These are phyloP conservation scores for Crithidia acanthocephali DNA, from an alignment of 208 protist species.

Conservation along the genomic window DNA sequence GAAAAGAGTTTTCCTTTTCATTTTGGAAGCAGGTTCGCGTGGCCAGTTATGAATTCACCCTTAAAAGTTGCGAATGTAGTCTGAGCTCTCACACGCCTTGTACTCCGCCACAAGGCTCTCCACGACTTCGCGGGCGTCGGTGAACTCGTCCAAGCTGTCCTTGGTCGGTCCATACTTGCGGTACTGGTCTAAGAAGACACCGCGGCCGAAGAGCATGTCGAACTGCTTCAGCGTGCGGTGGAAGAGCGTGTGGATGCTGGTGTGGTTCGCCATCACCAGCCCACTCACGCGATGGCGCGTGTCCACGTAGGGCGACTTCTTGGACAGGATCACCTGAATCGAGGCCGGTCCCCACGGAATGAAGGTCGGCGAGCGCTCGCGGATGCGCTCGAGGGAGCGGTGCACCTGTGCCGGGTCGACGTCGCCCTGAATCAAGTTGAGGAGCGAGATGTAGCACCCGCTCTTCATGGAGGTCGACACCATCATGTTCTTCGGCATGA, in stretches of 20 bases:
- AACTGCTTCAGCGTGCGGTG: conserved; percentile 92
- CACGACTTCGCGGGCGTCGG: conserved; percentile 94
- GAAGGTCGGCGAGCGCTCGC: conserved; percentile 97
- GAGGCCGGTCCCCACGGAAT: conserved; percentile 99
- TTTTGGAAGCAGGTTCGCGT: no score
- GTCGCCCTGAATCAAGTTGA: conserved; percentile 99
- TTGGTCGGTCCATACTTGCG: conserved; percentile 92
- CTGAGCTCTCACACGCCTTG: conserved; percentile 94
- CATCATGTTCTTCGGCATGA: conserved; percentile 99
- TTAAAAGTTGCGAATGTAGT: conserved; percentile 95
- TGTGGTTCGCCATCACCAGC: conserved; percentile 99
- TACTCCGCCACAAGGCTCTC: conserved; percentile 98
- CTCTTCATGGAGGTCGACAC: conserved; percentile 92
- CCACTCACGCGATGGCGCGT: conserved; percentile 97
- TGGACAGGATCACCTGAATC: conserved; percentile 96
- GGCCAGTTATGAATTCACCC: background rate
- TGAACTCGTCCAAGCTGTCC: conserved; percentile 97
- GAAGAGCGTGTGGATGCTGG: conserved; percentile 96
- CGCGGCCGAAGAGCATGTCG: conserved; percentile 93
- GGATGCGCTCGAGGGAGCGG: conserved; percentile 98
- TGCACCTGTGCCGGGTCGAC: conserved; percentile 99
- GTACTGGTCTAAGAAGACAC: conserved; percentile 96
- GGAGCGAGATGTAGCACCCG: conserved; percentile 98
- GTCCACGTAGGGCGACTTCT: conserved; percentile 97
- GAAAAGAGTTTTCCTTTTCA: background rate